Base-by-base conservation (phyloP, 1,284 basidiomycete species). In the Apiotrichum laibachii region DNA sequence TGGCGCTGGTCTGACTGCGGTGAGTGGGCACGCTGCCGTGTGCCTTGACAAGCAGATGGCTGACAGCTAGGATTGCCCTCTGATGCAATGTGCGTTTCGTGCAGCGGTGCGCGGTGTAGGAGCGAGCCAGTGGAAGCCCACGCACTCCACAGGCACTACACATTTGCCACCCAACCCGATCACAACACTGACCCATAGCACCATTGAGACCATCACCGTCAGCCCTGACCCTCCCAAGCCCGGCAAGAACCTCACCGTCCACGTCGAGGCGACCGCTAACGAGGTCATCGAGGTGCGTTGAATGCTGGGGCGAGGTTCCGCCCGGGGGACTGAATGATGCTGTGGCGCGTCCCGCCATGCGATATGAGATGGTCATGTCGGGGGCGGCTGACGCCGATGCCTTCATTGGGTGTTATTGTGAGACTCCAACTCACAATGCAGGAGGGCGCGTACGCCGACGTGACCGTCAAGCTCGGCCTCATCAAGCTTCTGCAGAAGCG, bases 381-480 rank as follows among this genome's bases (percentile, higher is more conserved):
- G 3, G 26, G 26, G 26, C 26, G 26, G 26, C 26, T 7, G 7
- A 31, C 26, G 26, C 26, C 26, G 26, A 31, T 7, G 26, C 26
- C 26, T 31, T 7, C 26, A 31, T 31, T 31, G 3, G 26, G 26
- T 31, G 26, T 3, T 31, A 7, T 3, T 31, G 26, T 31, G 26
- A 7, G 7, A 37, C 37, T 22, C 22, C 10, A 13, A 15, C 48
- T 51, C 10, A 55, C 43, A 6, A 16, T 31, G 0, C 62, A 95
- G 92, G 87, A 92, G 11, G 93, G 93, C n/a, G 89, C 93, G 35
- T 89, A 85, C 69, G 92, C 88, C 12, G 85, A 93, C 66, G 91
- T 96, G 3, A 79, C 80, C 1, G 92, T 96, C 61, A 96, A 95
- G 77, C 82, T 96, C 43, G 93, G 93, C 34, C 79, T 89, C 18